Percentiles rank a stretch among this genome's conserved stretches.
Conservation (phyloP, 2,329 filamentous ascomycete species). For the Penicillium concentricum region DNA sequence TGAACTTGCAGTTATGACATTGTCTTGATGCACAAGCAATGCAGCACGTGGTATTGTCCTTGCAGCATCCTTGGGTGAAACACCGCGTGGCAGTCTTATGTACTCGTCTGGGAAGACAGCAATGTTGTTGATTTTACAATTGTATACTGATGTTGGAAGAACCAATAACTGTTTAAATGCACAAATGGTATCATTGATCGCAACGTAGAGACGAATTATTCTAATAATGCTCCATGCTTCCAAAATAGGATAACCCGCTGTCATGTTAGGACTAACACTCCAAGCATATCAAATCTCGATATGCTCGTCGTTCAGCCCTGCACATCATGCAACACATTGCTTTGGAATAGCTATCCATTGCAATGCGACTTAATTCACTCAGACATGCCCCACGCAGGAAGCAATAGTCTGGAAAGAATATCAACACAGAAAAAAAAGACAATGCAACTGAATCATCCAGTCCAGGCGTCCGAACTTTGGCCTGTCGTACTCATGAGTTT, state of each 20-base stretch:
- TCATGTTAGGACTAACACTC: neutral
- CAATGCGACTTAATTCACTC: neutral
- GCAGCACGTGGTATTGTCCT: neutral
- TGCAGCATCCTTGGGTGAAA: neutral
- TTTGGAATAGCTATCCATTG: neutral
- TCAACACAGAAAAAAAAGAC: conserved; percentile 3
- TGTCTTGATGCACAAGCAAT: neutral
- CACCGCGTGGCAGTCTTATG: neutral
- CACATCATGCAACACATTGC: neutral
- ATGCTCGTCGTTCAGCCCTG: neutral
- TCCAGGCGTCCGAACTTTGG: conserved; percentile 26
- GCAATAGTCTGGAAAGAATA: neutral
- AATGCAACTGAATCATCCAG: conserved; percentile 11
- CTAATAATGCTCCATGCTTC: conserved; percentile 12
- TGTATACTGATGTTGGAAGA: neutral
- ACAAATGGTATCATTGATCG: conserved; percentile 27
- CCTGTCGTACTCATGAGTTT: conserved; percentile 41
- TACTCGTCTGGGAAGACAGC: neutral
- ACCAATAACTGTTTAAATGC: neutral
- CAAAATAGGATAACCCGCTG: conserved; percentile 1
- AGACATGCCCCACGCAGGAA: neutral
- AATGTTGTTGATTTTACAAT: neutral
- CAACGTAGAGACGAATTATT: conserved; percentile 11
- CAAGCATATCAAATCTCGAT: neutral
- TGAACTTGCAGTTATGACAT: neutral